Percentiles rank a stretch among this genome's conserved stretches.
Conservation (phyloP, 2,329 filamentous ascomycete genomes). For the Cephalotrichum gorgonifer region DNA sequence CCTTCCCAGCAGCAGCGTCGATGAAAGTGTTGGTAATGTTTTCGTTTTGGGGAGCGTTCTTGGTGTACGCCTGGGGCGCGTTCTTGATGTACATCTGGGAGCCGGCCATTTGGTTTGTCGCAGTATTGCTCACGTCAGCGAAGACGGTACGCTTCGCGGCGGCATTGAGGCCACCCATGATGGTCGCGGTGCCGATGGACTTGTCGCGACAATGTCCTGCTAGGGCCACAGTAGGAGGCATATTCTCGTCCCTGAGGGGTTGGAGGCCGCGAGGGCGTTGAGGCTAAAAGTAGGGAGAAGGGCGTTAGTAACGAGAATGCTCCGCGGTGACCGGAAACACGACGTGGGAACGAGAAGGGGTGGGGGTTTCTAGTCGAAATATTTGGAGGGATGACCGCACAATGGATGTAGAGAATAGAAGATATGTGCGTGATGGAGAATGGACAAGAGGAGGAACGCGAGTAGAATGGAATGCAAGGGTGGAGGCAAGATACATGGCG, state of each 20-base stretch:
- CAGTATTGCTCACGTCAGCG: constrained; percentile 70
- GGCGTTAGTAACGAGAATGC: not conserved
- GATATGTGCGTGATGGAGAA: not conserved
- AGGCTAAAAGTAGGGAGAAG: constrained; percentile 16
- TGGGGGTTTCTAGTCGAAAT: not conserved
- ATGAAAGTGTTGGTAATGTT: constrained; percentile 2
- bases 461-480: not conserved
- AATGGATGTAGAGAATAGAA: not conserved
- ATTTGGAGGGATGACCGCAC: not conserved
- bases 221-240: constrained; percentile 42
- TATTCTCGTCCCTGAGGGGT: constrained; percentile 60
- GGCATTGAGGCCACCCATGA: constrained; percentile 47
- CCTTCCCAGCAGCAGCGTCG: constrained; percentile 8
- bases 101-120: constrained; percentile 20
- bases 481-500: not conserved
- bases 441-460: not conserved
- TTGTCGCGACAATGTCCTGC: constrained; percentile 12
- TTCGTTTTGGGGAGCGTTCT: constrained; percentile 6
- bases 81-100: constrained; percentile 5
- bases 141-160: constrained; percentile 69
- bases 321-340: not conserved
- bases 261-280: constrained; percentile 33
- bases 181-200: constrained; percentile 22
- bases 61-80: constrained; percentile 5
- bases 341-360: not conserved